Conservation (phyloP, 1,284 basidiomycete species). For the Sanguinoderma infundibulare region DNA sequence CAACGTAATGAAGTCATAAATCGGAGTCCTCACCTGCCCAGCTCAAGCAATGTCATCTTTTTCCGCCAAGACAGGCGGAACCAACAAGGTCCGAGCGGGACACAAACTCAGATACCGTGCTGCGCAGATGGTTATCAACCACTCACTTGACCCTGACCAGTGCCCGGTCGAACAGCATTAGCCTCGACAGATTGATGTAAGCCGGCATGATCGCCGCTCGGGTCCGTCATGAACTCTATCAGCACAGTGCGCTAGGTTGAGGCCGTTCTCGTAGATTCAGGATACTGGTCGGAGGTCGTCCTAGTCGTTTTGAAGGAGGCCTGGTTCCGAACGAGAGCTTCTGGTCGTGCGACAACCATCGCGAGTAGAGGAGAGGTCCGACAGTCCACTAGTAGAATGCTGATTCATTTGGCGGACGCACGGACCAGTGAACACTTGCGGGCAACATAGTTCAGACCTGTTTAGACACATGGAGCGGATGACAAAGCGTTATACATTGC, state of each 20-base stretch:
- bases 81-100: constrained; percentile 34
- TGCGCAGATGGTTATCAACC: neutral
- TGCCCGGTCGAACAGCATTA: constrained; percentile 22
- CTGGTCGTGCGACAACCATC: constrained; percentile 36
- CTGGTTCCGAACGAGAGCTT: constrained; percentile 38
- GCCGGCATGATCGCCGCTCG: constrained; percentile 37
- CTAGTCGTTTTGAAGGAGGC: constrained; percentile 32
- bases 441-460: constrained; percentile 46
- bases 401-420: constrained; percentile 39
- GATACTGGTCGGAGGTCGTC: constrained; percentile 29
- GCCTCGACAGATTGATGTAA: constrained; percentile 27
- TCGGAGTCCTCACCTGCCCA: constrained; percentile 30
- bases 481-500: too few relatives aligned
- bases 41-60: constrained; percentile 57
- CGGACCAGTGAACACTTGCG: neutral
- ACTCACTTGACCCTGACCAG: constrained; percentile 35
- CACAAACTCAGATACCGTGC: neutral
- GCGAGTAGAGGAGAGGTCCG: constrained; percentile 42
- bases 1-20: neutral
- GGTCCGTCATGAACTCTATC: constrained; percentile 41
- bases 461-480: constrained; percentile 71
- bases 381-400: constrained; percentile 40
- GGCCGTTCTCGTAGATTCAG: constrained; percentile 27
- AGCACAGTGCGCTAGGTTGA: constrained; percentile 36
- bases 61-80: constrained; percentile 44